These are phyloP conservation scores for Fraxinus greggii DNA, from an alignment of 305 asterid species.

Conservation along the genomic window DNA sequence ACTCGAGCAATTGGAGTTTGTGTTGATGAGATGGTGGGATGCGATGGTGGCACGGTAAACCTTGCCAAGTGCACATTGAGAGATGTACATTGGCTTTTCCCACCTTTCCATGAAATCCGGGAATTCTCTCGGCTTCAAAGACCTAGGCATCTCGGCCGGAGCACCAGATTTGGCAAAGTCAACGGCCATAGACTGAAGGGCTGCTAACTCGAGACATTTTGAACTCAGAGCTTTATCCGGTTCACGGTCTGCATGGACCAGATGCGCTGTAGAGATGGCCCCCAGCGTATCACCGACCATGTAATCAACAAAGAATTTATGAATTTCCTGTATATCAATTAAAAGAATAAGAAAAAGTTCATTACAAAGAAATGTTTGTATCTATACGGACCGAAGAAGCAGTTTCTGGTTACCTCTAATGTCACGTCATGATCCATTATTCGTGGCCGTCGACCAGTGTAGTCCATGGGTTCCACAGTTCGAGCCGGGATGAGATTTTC, in stretches of 20 bases:
- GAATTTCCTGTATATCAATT: slow-evolving; percentile 66
- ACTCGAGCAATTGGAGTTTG: slow-evolving; percentile 25
- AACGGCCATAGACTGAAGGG: slow-evolving; percentile 93
- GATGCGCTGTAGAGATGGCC: slow-evolving; percentile 78
- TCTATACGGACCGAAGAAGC: slow-evolving; percentile 7
- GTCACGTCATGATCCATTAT: slow-evolving; percentile 84
- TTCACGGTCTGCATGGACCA: slow-evolving; percentile 84
- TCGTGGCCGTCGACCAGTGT: slow-evolving; percentile 76
- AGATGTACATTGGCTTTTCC: slow-evolving; percentile 76
- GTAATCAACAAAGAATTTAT: slow-evolving; percentile 80
- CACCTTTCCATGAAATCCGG: slow-evolving; percentile 94
- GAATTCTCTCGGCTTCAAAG: slow-evolving; percentile 65
- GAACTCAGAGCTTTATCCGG: slow-evolving; percentile 70
- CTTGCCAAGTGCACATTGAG: slow-evolving; percentile 67
- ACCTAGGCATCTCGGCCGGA: slow-evolving; percentile 90
- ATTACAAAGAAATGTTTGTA: background rate
- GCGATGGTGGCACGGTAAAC: slow-evolving; percentile 66
- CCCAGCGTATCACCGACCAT: slow-evolving; percentile 84
- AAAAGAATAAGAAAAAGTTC: background rate
- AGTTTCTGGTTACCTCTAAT: slow-evolving; percentile 51
- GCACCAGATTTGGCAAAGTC: slow-evolving; percentile 94
- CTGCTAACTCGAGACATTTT: slow-evolving; percentile 84
- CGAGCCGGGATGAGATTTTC: slow-evolving; percentile 56
- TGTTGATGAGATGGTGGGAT: slow-evolving; percentile 29
- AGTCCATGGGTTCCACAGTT: slow-evolving; percentile 89